Evolutionary conservation across 2,329 filamentous ascomycete genomes (phyloP).

Genomic region (Colletotrichum musicola): DNA sequence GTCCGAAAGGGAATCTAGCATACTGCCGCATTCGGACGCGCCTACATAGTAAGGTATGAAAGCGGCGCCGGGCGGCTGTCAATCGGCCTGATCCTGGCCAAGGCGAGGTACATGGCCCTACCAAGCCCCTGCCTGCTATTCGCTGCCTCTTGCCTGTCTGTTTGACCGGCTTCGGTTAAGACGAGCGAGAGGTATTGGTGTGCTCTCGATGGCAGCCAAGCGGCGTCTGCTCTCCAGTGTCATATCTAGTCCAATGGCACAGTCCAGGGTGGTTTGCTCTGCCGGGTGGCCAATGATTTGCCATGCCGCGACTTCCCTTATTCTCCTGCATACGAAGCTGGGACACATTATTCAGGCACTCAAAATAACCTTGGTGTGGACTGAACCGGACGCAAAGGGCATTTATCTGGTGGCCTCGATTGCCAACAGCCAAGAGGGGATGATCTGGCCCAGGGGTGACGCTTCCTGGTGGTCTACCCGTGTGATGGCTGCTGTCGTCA

Average conservation of each 20-base stretch:
- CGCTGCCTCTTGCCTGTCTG: constrained; percentile 17
- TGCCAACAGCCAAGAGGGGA: constrained; percentile 18
- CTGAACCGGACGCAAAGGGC: background rate
- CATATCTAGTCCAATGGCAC: background rate
- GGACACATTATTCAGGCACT: background rate
- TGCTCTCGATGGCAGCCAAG: background rate
- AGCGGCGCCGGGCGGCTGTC: constrained; percentile 33
- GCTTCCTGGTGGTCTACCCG: background rate
- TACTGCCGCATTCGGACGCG: constrained; percentile 40
- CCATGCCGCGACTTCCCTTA: background rate
- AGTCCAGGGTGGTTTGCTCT: background rate
- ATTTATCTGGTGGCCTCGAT: constrained; percentile 8
- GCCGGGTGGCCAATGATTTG: constrained; percentile 8
- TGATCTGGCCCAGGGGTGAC: constrained; percentile 5
- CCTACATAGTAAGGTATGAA: constrained; percentile 20
- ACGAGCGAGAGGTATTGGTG: constrained; percentile 15
- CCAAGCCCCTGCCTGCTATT: background rate
- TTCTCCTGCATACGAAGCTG: background rate
- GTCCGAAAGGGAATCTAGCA: constrained; percentile 41
- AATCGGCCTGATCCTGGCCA: constrained; percentile 23
- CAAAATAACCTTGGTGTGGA: background rate
- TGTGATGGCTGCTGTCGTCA: constrained; percentile 19
- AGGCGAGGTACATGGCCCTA: constrained; percentile 12
- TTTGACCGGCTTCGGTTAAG: constrained; percentile 38
- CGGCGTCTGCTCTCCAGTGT: background rate